Base-by-base conservation (phyloP, 1,139 yeast genomes). In the Debaryomyces singareniensis region DNA sequence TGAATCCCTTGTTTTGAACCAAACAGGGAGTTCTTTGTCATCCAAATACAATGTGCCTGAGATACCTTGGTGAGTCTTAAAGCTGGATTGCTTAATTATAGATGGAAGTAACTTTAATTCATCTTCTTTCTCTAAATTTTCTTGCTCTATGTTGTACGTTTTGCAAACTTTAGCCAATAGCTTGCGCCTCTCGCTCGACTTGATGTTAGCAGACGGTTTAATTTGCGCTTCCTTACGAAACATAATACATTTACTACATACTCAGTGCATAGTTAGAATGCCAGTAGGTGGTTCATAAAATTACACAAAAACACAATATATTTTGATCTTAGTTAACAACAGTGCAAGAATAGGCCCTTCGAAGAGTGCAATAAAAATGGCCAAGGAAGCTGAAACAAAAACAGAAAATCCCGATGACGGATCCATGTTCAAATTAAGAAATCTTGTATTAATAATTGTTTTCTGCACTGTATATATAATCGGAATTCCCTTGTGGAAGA, bases 401-500 rank as follows among this genome's bases (percentile, higher is more conserved):
- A 18, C 7, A 18, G 21, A 18, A 18, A n/a, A 7, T n/a, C 21
- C 7, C 7, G 21, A 18, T n/a, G 21, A 7, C 21, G n/a, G 21
- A n/a, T 7, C 9, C n/a, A 7, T 18, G 21, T n/a, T 7, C 9
- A 18, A 18, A 18, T 18, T 18, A 11, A 32, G 37, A 25, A 29
- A 32, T 9, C 13, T 25, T 9, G 32, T 36, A 13, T 28, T 32
- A 7, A 21, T 51, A 4, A 16, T 61, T 1, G 42, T 74, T 3
- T 68, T 76, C 27, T 41, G 66, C 2, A 43, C 68, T 5, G 51
- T 53, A 23, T 49, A 55, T 25, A 33, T 44, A 3, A 42, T 83
- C n/a, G 96, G 95, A 2, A 47, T 77, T 13, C 96, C 96, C 2
- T 53, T 84, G 38, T 86, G 91, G 80, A 58, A 67, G 35, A 52